Conservation (phyloP, 2,329 filamentous ascomycete species). For the Penicillium hordei region DNA sequence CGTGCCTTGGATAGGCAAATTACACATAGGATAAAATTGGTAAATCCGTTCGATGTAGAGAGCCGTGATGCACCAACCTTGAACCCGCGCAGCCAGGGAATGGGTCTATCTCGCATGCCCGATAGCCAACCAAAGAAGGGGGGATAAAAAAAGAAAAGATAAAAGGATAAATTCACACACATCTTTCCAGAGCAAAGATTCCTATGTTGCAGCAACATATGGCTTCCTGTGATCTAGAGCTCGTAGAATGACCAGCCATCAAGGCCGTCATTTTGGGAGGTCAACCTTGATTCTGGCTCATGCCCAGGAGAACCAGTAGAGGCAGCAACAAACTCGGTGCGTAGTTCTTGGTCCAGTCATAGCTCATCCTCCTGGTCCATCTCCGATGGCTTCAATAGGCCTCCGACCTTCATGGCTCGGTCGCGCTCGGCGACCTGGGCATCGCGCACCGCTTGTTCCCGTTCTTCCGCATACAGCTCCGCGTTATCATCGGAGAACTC, state of each 20-base stretch:
- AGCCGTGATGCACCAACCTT: slow-evolving; percentile 5
- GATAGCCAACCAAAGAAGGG: background rate
- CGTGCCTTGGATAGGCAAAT: background rate
- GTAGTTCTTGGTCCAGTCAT: slow-evolving; percentile 74
- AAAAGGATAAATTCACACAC: slow-evolving; percentile 17
- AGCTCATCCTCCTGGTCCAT: slow-evolving; percentile 79
- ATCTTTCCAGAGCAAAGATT: background rate
- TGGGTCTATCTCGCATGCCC: slow-evolving; percentile 6
- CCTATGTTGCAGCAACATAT: background rate
- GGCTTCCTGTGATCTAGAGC: slow-evolving; percentile 41
- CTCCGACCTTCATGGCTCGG: slow-evolving; percentile 90
- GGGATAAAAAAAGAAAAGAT: slow-evolving; percentile 12
- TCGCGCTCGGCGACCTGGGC: slow-evolving; percentile 87
- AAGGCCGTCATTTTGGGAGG: slow-evolving; percentile 37
- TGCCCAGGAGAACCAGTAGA: slow-evolving; percentile 27
- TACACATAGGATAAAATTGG: background rate
- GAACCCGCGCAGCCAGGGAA: slow-evolving; percentile 3
- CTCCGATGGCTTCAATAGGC: slow-evolving; percentile 95
- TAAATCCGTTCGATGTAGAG: slow-evolving; percentile 2
- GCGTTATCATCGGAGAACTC: slow-evolving; percentile 96
- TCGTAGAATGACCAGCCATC: slow-evolving; percentile 69
- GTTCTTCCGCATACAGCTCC: slow-evolving; percentile 89
- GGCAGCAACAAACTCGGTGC: slow-evolving; percentile 55
- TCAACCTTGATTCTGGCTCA: slow-evolving; percentile 22
- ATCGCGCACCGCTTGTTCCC: slow-evolving; percentile 85